Evolutionary conservation across 164 flowering plant genomes (phyloP), one percentile per base, ranked within the genome.

Genomic region (Magnolia changhungtana): DNA sequence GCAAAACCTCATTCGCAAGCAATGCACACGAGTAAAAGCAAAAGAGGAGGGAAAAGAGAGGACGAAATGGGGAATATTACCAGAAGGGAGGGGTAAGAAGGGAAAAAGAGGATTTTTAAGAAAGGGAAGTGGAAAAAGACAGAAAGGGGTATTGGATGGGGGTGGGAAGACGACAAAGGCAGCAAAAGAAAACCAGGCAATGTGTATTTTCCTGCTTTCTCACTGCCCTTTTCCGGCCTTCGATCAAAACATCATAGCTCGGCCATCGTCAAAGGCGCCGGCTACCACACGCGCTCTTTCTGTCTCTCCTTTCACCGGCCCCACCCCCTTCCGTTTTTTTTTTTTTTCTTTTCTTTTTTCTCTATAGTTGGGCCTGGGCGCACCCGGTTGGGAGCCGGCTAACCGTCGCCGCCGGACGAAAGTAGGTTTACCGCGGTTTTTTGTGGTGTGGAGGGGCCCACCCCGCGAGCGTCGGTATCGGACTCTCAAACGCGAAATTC

Each of bases 201-300:
- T 3, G 45, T n/a, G 50, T 31, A 18, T 4, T 59, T 37, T 61
- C 45, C 18, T 4, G 24, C 8, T 67, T 27, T 67, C 70, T 67
- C 24, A 5, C n/a, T 71, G 59, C 59, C 72, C 58, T 19, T 23
- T 50, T 45, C 63, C 69, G 31, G 69, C 50, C 45, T 37, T 37
- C 45, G 45, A 37, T n/a, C 52, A 52, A 49, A 58, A 37, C 11
- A 49, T 63, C 45, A 24, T 37, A n/a, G 65, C 75, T 72, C 75
- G 50, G 64, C 66, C 75, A 72, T 72, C 50, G 24, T 72, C 19
- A 72, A 31, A 58, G 50, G 37, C 64, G 65, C 19, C n/a, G 3
- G 75, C 63, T 2, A 2, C 19, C 19, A 14, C 63, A 23, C 5
- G 3, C 7, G 16, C 24, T 64, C 23, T 20, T 64, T 23, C 24